Percentiles rank a stretch among this genome's conserved stretches.
Evolutionary conservation across 2,329 filamentous ascomycete genomes (phyloP).

Genomic region (Colletotrichum eremochloae): DNA sequence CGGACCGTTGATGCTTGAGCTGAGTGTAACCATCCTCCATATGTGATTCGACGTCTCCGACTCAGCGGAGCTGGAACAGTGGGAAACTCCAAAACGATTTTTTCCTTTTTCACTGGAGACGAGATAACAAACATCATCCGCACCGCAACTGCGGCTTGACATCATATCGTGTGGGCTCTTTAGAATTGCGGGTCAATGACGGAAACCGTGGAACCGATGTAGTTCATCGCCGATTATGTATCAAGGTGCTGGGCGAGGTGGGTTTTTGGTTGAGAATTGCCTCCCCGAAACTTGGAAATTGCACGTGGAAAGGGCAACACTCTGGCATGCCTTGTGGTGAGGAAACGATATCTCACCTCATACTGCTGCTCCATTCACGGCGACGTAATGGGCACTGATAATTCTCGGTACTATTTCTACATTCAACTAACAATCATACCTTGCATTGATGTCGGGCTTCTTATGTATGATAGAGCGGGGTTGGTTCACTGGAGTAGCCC

Average conservation of each 20-base stretch:
- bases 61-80: slow-evolving; percentile 6
- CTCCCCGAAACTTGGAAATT: not conserved
- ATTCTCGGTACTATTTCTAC: no score
- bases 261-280: not conserved
- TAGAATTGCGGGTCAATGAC: slow-evolving; percentile 37
- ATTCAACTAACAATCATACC: not conserved
- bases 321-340: not conserved
- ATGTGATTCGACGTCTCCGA: not conserved
- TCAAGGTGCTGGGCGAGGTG: slow-evolving; percentile 1
- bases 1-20: not conserved
- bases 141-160: slow-evolving; percentile 26
- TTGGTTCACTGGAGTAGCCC: not conserved
- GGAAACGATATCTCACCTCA: not conserved
- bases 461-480: not conserved
- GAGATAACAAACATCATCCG: not conserved
- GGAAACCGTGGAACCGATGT: slow-evolving; percentile 31
- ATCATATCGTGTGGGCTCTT: slow-evolving; percentile 16
- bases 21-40: not conserved
- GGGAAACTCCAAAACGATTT: not conserved
- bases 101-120: not conserved
- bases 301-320: not conserved
- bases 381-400: not conserved
- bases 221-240: slow-evolving; percentile 18
- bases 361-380: not conserved
- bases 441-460: not conserved